phyloP scores from a whole-genome alignment of 257 asterid species.

The Scutellaria galericulata region DNA sequence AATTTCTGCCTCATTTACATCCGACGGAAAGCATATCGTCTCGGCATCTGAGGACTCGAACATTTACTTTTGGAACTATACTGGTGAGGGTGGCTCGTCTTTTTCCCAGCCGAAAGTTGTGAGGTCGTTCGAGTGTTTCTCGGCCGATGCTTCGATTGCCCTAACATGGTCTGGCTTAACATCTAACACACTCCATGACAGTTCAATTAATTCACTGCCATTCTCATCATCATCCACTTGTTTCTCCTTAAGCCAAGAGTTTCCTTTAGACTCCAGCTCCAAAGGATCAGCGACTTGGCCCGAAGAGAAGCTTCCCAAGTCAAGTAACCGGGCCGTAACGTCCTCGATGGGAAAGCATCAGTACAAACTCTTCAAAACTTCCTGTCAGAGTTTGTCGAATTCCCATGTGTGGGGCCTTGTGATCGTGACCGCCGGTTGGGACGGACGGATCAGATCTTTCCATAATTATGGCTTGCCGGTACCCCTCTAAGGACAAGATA shows the following conservation, averaged over 20 bases:
- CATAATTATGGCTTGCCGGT: slow-evolving; percentile 89
- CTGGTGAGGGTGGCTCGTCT: slow-evolving; percentile 32
- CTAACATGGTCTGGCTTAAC: slow-evolving; percentile 82
- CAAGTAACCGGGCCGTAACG: slow-evolving; percentile 41
- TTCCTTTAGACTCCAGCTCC: slow-evolving; percentile 59
- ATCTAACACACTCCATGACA: slow-evolving; percentile 32
- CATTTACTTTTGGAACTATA: slow-evolving; percentile 73
- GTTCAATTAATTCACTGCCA: slow-evolving; percentile 45
- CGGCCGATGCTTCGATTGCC: slow-evolving; percentile 75
- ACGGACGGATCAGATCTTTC: slow-evolving; percentile 85
- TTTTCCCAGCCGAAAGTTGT: slow-evolving; percentile 49
- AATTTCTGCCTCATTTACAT: slow-evolving; percentile 66
- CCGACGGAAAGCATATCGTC: slow-evolving; percentile 74
- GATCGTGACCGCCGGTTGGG: slow-evolving; percentile 86
- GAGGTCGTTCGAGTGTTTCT: slow-evolving; percentile 68
- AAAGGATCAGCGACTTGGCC: slow-evolving; percentile 98
- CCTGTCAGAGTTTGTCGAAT: slow-evolving; percentile 66
- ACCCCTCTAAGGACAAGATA: slow-evolving; percentile 46
- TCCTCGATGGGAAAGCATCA: slow-evolving; percentile 66
- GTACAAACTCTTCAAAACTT: slow-evolving; percentile 66
- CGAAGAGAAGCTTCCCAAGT: slow-evolving; percentile 81
- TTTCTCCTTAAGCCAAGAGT: slow-evolving; percentile 64
- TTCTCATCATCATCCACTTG: slow-evolving; percentile 51
- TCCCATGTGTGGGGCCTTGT: slow-evolving; percentile 89
- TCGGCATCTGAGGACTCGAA: slow-evolving; percentile 83